Percentiles rank a stretch among this genome's conserved stretches.
Conservation (phyloP, 164 flowering plant species). For the Chloranthus sessilifolius region DNA sequence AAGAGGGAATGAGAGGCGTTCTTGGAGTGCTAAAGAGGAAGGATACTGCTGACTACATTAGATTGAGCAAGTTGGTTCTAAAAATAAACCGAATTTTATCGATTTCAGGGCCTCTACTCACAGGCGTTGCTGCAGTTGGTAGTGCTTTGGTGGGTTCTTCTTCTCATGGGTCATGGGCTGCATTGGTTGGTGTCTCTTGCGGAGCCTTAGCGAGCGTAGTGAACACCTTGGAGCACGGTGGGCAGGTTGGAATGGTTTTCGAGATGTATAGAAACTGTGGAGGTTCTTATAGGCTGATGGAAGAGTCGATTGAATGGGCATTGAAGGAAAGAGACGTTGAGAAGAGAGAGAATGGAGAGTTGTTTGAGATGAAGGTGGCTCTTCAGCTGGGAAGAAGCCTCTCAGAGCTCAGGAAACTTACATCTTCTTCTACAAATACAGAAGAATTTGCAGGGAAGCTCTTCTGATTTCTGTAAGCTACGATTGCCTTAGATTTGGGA, state of each 20-base stretch:
- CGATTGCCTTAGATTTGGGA: too few species aligned
- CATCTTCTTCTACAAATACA: conserved; percentile 1
- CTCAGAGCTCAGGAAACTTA: conserved; percentile 32
- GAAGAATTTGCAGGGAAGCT: conserved; percentile 52
- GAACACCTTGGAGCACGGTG: conserved; percentile 49
- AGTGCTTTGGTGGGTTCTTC: conserved; percentile 30
- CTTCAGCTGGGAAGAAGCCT: conserved; percentile 41
- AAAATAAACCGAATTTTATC: conserved; percentile 42
- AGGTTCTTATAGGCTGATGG: conserved; percentile 29
- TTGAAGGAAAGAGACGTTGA: conserved; percentile 12
- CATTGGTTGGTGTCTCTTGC: conserved; percentile 20
- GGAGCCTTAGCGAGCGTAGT: conserved; percentile 50
- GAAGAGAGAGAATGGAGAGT: conserved; percentile 42
- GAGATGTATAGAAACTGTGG: conserved; percentile 45
- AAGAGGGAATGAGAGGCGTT: conserved; percentile 47
- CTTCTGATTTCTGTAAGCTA: conserved; percentile 28
- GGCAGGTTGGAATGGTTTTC: conserved; percentile 56
- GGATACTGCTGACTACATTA: conserved; percentile 39
- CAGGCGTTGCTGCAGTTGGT: conserved; percentile 42
- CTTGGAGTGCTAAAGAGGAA: conserved; percentile 33
- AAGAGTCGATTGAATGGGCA: conserved; percentile 28
- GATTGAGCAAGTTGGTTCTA: conserved; percentile 35
- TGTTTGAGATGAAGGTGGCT: conserved; percentile 49
- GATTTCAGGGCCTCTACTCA: conserved; percentile 46
- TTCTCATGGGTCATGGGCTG: conserved; percentile 11